Base-by-base conservation (phyloP, 75 land plant species). In the Cupressus sempervirens region DNA sequence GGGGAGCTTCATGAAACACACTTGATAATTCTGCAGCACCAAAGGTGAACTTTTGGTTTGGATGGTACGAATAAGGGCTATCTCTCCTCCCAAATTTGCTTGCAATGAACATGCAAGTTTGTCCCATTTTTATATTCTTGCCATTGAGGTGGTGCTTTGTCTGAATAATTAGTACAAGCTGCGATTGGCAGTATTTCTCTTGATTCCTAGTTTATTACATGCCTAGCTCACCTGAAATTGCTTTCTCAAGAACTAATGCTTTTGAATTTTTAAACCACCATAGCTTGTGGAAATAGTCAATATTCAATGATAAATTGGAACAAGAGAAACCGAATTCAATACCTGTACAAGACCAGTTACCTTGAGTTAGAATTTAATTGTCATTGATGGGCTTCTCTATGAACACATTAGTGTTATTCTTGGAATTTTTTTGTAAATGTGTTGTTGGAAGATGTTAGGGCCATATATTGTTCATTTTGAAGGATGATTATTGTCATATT, bases 401-500 rank as follows among this genome's bases (percentile, higher is more conserved):
- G 41, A 77, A 77, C 4, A 26, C 74, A 70, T 32, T 70, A 10
- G 29, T 43, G 43, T 43, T 77, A 26, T 26, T 43, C 45, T 77
- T 8, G 13, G 29, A 77, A 13, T 77, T 0, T 26, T 43, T 48
- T 26, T 75, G 14, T 70, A 70, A 62, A 62, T 32, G 30, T 70
- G 2, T 10, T 43, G 7, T 77, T 77, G 81, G 26, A 43, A 26
- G 46, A 77, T 41, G 80, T 41, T 76, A 20, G 46, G 80, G 7
- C 26, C 40, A 5, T 23, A 8, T 76, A 41, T 20, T 18, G 1
- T 20, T 16, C 8, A 70, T 70, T 70, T 70, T 32, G 13, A 70
- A 70, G 13, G 81, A 43, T 43, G 46, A 77, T 43, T 77, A 77
- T 77, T 43, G 45, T 77, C 26, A 77, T 77, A 77, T 43, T 43